Evolutionary conservation across 306 rosid genomes (phyloP), one percentile per base, ranked within the genome.

Genomic region (Casuarina glauca): DNA sequence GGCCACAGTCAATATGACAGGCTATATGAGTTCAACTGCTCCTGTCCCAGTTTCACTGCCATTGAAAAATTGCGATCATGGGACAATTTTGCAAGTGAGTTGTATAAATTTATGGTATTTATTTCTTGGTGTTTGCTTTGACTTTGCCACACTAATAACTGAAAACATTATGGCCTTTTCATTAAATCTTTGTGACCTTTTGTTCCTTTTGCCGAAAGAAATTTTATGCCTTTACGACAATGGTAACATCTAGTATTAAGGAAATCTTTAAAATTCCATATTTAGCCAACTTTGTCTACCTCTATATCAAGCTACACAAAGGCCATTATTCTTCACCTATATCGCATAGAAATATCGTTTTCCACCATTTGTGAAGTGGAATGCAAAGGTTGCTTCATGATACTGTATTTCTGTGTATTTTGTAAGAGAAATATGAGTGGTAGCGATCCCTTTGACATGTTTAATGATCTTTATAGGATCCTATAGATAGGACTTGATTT

Each of bases 11-110:
- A 82, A 76, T 60, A 52, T 88, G 91, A 74, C 78, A 60, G 75
- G 80, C 81, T 82, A 84, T 70, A 79, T 73, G 79, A 84, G 78
- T 84, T 80, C 89, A 80, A 73, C 17, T 69, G 81, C 86, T 73
- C 86, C 86, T 44, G 52, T 74, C 78, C 87, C 89, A 69, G 35
- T 80, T 68, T 81, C 91, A 69, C 69, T 90, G 69, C 83, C 83
- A 12, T 82, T 90, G 82, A 80, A 81, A 53, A 90, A 86, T 81
- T 82, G 89, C 81, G 70, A 79, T 70, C 82, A 86, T 73, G 88
- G 87, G 76, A 84, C 90, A 32, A 61, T 84, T 72, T 86, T 90
- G 78, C 77, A 86, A 35, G 91, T 88, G 68, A 90, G 91, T 42
- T 42, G 5, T n/a, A 42, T 44, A 42, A 36, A 9, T 62, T 38